Evolutionary conservation across 495 filamentous ascomycete species (phyloP), one percentile per base, ranked within the genome.

Genomic region (Daldinia childiae): DNA sequence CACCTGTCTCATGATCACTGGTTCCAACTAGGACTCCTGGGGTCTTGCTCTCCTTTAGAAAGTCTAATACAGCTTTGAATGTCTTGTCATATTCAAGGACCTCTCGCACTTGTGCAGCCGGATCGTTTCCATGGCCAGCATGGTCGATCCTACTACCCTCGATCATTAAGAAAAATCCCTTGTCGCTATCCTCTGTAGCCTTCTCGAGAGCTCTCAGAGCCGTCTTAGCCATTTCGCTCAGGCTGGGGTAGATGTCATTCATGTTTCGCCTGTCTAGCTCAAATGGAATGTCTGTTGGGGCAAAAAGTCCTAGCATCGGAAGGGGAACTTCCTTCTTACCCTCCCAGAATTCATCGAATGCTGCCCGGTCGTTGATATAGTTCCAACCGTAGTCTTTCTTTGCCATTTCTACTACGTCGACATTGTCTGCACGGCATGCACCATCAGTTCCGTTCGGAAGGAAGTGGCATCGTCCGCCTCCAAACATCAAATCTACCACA

Each of bases 151-250:
- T 86, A 71, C 91, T 94, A 5, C 95, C 95, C 78, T 99, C 95
- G 65, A 99, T 95, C 95, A 99, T 96, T 64, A 99, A 79, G 82
- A 99, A 98, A 85, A 99, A 99, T 1, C 95, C 95, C 78, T 97
- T 87, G 26, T 98, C 93, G 60, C 87, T 92, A 74, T 93, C 86
- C 75, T 87, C 83, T 0, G 96, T 98, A 0, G 95, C 96, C n/a
- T 89, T 87, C 66, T 89, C 89, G 15, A 99, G 85, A 2, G 91
- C 90, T 30, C 81, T 88, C 65, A 98, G 75, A 3, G 96, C 96
- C 24, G 92, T 92, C 63, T 85, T 84, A 2, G 96, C 87, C 95
- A 98, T 98, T 78, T 97, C 95, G 72, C 92, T 92, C 36, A 98
- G 82, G 29, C 92, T 93, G 6, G 95, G 96, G 72, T 97, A 98